These are phyloP conservation scores for Trametes coccinea DNA, from an alignment of 768 basidiomycete species.

Conservation along the genomic window DNA sequence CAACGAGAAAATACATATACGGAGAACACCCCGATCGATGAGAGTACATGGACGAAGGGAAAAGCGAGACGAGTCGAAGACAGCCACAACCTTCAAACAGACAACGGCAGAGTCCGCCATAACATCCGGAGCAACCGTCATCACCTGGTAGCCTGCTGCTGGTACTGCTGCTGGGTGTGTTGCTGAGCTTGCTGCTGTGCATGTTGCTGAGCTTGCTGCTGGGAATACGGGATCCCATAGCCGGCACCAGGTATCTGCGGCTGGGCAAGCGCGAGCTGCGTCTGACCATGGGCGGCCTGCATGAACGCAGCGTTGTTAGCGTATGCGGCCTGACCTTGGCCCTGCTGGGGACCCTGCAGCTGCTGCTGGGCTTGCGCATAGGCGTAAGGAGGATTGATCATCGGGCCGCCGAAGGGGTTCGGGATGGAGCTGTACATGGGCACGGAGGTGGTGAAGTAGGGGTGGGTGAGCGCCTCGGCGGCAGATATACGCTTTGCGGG, in stretches of 20 bases:
- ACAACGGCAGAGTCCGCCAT: neutral
- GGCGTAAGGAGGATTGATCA: conserved; percentile 35
- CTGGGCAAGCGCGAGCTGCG: conserved; percentile 17
- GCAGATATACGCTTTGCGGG: conserved; percentile 90
- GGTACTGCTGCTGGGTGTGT: conserved; percentile 11
- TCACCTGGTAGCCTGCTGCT: neutral
- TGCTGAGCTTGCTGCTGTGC: too few species aligned
- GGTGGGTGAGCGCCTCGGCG: conserved; percentile 86
- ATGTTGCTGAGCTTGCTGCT: conserved; percentile 9
- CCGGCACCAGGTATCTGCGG: conserved; percentile 19
- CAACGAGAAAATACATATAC: neutral
- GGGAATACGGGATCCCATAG: conserved; percentile 17
- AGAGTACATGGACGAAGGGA: conserved; percentile 2
- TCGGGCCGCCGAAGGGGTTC: conserved; percentile 67
- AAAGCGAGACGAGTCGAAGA: neutral
- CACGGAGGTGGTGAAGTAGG: conserved; percentile 70
- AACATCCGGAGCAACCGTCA: neutral
- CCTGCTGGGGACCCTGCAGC: conserved; percentile 38
- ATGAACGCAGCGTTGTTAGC: conserved; percentile 26
- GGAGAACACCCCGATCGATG: conserved; percentile 6
- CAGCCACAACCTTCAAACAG: too few species aligned
- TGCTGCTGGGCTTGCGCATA: conserved; percentile 51
- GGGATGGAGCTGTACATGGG: conserved; percentile 62
- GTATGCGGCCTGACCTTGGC: conserved; percentile 35
- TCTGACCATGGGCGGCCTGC: neutral